Percentiles rank a stretch among this genome's conserved stretches.
phyloP scores from a whole-genome alignment of 306 rosid genomes.

The Comarum palustre region DNA sequence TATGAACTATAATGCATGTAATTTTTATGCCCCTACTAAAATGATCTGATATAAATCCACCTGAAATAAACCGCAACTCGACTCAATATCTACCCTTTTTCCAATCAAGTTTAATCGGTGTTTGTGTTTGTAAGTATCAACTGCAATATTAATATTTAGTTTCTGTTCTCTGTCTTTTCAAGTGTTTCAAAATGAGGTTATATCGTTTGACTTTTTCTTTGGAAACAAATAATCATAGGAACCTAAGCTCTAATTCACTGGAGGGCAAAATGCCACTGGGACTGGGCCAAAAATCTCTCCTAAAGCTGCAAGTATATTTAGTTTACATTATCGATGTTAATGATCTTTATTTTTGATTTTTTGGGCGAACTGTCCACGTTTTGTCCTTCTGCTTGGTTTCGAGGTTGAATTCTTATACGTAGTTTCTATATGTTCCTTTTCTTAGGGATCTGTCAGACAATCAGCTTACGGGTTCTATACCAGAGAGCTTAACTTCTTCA shows the following conservation, averaged over 20 bases:
- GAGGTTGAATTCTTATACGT: neutral
- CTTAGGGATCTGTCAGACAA: conserved; percentile 86
- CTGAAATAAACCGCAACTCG: neutral
- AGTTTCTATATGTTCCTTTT: neutral
- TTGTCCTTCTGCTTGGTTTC: neutral
- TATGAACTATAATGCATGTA: neutral
- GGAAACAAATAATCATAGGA: conserved; percentile 43
- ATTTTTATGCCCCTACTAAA: neutral
- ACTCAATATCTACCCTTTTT: neutral
- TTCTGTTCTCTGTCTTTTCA: neutral
- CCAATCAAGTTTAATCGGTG: neutral
- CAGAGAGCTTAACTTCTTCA: conserved; percentile 66
- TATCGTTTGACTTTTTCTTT: conserved; percentile 1
- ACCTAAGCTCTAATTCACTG: conserved; percentile 76
- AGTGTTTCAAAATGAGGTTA: neutral
- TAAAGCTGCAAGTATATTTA: conserved; percentile 57
- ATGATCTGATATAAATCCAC: neutral
- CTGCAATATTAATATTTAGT: conserved; percentile 15
- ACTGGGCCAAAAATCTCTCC: conserved; percentile 63
- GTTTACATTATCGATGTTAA: neutral
- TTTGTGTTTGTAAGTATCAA: conserved; percentile 72
- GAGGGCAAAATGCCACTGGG: conserved; percentile 65
- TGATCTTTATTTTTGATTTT: conserved; percentile 9
- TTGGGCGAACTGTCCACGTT: neutral
- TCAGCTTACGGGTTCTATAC: conserved; percentile 74